A percentile compares a stretch with the other conserved stretches of the same genome.
Conservation (phyloP, 2,329 filamentous ascomycete genomes). For the Scedosporium minutisporum region DNA sequence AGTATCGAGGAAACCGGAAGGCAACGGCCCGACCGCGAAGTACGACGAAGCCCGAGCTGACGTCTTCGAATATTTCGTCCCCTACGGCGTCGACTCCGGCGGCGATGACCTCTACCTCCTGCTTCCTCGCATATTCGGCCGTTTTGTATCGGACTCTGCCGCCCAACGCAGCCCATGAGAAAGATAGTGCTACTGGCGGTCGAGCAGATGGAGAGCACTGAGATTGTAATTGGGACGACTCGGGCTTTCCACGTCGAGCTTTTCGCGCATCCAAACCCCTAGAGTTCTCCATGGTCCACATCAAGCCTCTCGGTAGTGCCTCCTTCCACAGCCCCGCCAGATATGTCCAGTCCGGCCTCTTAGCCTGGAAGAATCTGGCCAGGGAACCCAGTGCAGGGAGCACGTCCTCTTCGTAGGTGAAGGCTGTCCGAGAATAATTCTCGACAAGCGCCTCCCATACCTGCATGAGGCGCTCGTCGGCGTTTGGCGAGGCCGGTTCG, state of each 20-base stretch:
- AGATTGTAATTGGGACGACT: background rate
- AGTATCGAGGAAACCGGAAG: background rate
- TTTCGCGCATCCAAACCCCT: background rate
- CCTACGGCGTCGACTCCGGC: background rate
- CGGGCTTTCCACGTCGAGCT: background rate
- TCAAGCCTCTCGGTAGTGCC: conserved; percentile 11
- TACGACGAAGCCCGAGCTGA: background rate
- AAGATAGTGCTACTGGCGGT: background rate
- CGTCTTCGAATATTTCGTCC: background rate
- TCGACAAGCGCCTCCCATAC: background rate
- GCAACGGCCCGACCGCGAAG: background rate
- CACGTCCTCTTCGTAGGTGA: conserved; percentile 14
- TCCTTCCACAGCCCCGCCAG: conserved; percentile 17
- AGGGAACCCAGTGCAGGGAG: conserved; percentile 17
- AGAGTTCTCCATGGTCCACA: conserved; percentile 11
- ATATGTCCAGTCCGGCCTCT: conserved; percentile 12
- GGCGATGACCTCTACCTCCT: background rate
- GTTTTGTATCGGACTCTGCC: background rate
- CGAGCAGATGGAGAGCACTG: background rate
- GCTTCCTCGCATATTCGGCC: background rate
- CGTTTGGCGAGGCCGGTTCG: conserved; percentile 8
- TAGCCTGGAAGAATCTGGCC: conserved; percentile 12
- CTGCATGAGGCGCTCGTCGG: conserved; percentile 5
- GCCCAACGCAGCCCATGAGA: background rate
- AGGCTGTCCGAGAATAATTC: background rate